Evolutionary conservation across 2,329 filamentous ascomycete genomes (phyloP), one percentile per base, ranked within the genome.

Genomic region (Elsinoe fawcettii): DNA sequence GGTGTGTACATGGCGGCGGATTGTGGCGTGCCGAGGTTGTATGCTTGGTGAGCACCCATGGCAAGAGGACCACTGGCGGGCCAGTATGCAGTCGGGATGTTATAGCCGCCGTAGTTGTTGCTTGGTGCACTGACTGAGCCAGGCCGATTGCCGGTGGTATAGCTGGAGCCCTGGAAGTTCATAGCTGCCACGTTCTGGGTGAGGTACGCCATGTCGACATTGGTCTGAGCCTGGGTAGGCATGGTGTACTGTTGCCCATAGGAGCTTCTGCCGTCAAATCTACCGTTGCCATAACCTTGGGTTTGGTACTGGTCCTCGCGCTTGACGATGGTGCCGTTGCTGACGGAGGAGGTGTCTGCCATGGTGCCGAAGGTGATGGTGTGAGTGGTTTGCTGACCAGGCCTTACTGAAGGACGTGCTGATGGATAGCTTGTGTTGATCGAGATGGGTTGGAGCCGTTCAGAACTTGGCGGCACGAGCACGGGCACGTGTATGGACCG

Each of bases 1-100:
- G 74, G 72, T 36, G 69, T 73, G 67, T 77, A 78, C 69, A 78
- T 74, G 65, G 67, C 70, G 6, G 73, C 63, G 20, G 66, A 65
- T 59, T 70, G 68, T 44, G 64, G 63, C 36, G 65, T 66, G 57
- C 62, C 62, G 54, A 37, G 36, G 46, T 60, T 58, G 60, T 67
- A 67, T 59, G 58, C 58, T 59, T 65, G 66, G 18, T 37, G 56
- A n/a, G 59, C 58, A 2, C 68, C 65, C 59, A 64, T 69, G 44
- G 67, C 65, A 62, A 70, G 67, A 49, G 69, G 68, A 39, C 62
- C 64, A 46, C 59, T 56, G 37, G 61, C 60, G 23, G 64, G 64
- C 62, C 70, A 72, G 59, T 70, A 63, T 32, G 62, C 61, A 20
- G 65, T 56, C n/a, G 66, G 64, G 63, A 68, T 66, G 57, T 66